Evolutionary conservation across 495 filamentous ascomycete species (phyloP).

Genomic region (Aspergillus nanangensis): DNA sequence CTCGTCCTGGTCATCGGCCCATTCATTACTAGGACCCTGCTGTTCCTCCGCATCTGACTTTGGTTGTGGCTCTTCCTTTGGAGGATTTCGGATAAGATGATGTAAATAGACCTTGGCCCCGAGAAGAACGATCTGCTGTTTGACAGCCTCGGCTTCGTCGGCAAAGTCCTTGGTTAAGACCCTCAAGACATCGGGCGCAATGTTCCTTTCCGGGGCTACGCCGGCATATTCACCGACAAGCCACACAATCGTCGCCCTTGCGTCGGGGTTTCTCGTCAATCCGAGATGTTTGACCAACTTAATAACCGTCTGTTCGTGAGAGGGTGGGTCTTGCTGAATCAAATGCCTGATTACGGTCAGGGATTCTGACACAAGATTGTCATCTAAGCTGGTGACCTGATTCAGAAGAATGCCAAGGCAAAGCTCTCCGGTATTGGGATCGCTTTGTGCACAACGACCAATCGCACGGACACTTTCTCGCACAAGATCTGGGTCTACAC

Average conservation of each 20-base stretch:
- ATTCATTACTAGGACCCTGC: slow-evolving; percentile 30
- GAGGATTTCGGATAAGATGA: slow-evolving; percentile 60
- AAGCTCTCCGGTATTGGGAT: slow-evolving; percentile 61
- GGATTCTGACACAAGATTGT: slow-evolving; percentile 82
- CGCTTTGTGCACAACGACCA: slow-evolving; percentile 83
- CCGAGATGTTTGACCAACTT: slow-evolving; percentile 90
- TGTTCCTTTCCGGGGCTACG: slow-evolving; percentile 70
- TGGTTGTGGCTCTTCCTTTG: slow-evolving; percentile 18
- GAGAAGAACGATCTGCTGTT: slow-evolving; percentile 85
- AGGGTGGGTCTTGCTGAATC: slow-evolving; percentile 81
- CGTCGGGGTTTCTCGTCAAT: slow-evolving; percentile 74
- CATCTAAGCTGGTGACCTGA: slow-evolving; percentile 80
- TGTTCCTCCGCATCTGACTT: slow-evolving; percentile 13
- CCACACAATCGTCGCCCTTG: slow-evolving; percentile 93
- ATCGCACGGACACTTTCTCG: slow-evolving; percentile 87
- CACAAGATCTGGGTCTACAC: slow-evolving; percentile 70
- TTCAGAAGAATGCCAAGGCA: slow-evolving; percentile 78
- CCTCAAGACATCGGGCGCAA: slow-evolving; percentile 90
- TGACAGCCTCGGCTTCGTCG: slow-evolving; percentile 78
- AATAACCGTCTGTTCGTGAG: slow-evolving; percentile 76
- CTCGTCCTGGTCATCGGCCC: slow-evolving; percentile 33
- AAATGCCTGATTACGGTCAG: slow-evolving; percentile 91
- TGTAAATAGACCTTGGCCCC: slow-evolving; percentile 95
- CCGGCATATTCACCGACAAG: slow-evolving; percentile 92
- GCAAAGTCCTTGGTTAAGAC: slow-evolving; percentile 80